Evolutionary conservation across 768 basidiomycete genomes (phyloP), one percentile per base, ranked within the genome.

Genomic region (Hortiboletus flavorubellus): DNA sequence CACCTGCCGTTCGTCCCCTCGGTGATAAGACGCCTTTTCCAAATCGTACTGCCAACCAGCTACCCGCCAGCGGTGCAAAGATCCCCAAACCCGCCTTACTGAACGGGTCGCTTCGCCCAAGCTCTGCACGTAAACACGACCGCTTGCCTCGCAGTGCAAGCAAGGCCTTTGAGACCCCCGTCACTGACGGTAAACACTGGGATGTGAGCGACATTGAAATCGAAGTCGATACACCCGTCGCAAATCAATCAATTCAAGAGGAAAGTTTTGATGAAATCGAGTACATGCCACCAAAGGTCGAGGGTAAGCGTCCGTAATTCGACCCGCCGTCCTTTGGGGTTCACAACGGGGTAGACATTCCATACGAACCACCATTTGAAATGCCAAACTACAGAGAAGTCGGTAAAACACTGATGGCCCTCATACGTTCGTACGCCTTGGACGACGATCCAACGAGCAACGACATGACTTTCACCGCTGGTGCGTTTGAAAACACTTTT

Each of bases 11-110:
- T 68, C 80, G 82, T 12, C 85, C 86, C 2, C 74, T 91, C 8
- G 77, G 76, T 26, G 89, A 91, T 72, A 90, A 87, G 70, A 91
- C 89, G 1, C 89, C 89, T 2, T 85, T 85, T 60, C 82, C 83
- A 4, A 91, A 90, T 65, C 84, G 87, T 37, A 71, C 71, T 33
- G 51, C 60, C 45, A 60, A 53, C 56, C 60, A 60, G 30, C 15
- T 72, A 66, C 56, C 72, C 74, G 49, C 76, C 71, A 23, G 75
- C 73, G 63, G 61, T 10, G 54, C 59, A 23, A 73, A 75, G 62
- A 55, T 71, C 35, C 54, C 78, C 71, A 70, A 75, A 66, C 62
- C 75, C 51, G 45, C 68, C 66, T 26, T 73, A 59, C 70, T 70
- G 6, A 78, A 78, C 46, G 75, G 78, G 2, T 72, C 76, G 8